Conservation (phyloP, 768 basidiomycete species). For the Xanthoconium stramineum region DNA sequence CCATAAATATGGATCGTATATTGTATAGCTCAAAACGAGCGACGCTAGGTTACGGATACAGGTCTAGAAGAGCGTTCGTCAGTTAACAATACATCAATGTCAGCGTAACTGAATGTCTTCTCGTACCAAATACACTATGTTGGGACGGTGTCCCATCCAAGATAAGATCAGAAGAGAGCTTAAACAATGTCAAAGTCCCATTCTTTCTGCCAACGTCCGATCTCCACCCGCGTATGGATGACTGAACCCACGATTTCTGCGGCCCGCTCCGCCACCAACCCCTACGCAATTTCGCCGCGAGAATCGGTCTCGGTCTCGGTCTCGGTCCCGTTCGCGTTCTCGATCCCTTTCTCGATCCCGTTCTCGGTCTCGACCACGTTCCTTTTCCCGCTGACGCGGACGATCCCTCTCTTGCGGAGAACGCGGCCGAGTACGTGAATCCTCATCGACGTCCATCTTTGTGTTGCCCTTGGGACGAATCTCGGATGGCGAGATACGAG, state of each 20-base stretch:
- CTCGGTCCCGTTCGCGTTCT: constrained; percentile 37
- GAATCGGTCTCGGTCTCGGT: constrained; percentile 38
- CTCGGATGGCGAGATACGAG: constrained; percentile 28
- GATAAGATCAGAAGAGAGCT: constrained; percentile 14
- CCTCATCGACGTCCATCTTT: constrained; percentile 61
- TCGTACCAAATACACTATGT: constrained; percentile 40
- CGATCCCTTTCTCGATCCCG: constrained; percentile 34
- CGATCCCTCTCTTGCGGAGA: constrained; percentile 43
- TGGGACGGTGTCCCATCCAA: constrained; percentile 21
- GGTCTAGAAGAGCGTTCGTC: constrained; percentile 22
- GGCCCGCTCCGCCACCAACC: constrained; percentile 35
- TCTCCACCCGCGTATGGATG: constrained; percentile 41
- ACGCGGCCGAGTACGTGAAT: constrained; percentile 40
- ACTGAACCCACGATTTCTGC: constrained; percentile 38
- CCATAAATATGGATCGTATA: constrained; percentile 31
- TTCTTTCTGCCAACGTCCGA: constrained; percentile 83
- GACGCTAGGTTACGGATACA: constrained; percentile 34
- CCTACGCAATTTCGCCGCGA: constrained; percentile 43
- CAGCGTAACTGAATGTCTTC: constrained; percentile 4
- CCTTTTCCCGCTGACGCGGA: constrained; percentile 37
- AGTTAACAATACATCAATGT: constrained; percentile 30
- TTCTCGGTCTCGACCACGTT: constrained; percentile 35
- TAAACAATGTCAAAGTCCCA: constrained; percentile 58
- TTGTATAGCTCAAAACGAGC: constrained; percentile 19
- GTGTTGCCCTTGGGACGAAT: constrained; percentile 24